phyloP scores from a whole-genome alignment of 352 stramenopile species.

The Globisporangium apiculatum region DNA sequence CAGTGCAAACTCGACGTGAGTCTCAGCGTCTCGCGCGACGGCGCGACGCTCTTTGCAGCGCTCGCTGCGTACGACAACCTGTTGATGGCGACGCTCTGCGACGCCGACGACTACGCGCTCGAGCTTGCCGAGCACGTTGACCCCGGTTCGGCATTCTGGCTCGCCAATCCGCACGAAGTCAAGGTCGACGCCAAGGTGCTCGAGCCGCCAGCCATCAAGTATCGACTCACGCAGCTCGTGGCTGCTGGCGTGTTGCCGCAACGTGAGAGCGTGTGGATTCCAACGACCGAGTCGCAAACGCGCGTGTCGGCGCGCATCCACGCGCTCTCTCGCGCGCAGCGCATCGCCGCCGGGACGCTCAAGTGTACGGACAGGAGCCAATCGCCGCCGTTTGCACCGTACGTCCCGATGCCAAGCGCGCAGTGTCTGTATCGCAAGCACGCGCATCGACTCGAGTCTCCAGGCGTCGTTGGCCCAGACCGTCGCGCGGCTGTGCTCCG shows the following conservation, averaged over 20 bases:
- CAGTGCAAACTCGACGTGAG: slow-evolving; percentile 56
- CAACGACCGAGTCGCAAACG: slow-evolving; percentile 23
- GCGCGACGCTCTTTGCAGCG: slow-evolving; percentile 32
- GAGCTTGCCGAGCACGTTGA: slow-evolving; percentile 56
- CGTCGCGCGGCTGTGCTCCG: slow-evolving; percentile 47
- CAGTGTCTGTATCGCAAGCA: slow-evolving; percentile 70
- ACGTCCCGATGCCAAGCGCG: slow-evolving; percentile 33
- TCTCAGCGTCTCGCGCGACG: slow-evolving; percentile 41
- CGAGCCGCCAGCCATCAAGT: slow-evolving; percentile 36
- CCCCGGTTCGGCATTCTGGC: slow-evolving; percentile 41
- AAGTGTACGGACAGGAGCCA: slow-evolving; percentile 17
- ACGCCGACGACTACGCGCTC: slow-evolving; percentile 36
- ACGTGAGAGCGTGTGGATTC: slow-evolving; percentile 37
- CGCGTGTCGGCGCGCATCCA: slow-evolving; percentile 46
- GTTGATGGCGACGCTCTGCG: slow-evolving; percentile 48
- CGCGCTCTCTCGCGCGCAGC: slow-evolving; percentile 30
- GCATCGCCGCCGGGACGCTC: slow-evolving; percentile 16
- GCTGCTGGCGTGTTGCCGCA: slow-evolving; percentile 21
- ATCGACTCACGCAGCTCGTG: slow-evolving; percentile 45
- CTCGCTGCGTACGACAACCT: slow-evolving; percentile 58
- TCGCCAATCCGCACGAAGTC: slow-evolving; percentile 31
- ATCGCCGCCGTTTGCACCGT: slow-evolving; percentile 26
- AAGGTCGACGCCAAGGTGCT: slow-evolving; percentile 36
- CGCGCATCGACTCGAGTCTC: slow-evolving; percentile 38
- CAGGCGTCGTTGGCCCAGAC: slow-evolving; percentile 7